A percentile compares a stretch with the other conserved stretches of the same genome.
Evolutionary conservation across 2,329 filamentous ascomycete genomes (phyloP).

Genomic region (Paraphoma sp.): DNA sequence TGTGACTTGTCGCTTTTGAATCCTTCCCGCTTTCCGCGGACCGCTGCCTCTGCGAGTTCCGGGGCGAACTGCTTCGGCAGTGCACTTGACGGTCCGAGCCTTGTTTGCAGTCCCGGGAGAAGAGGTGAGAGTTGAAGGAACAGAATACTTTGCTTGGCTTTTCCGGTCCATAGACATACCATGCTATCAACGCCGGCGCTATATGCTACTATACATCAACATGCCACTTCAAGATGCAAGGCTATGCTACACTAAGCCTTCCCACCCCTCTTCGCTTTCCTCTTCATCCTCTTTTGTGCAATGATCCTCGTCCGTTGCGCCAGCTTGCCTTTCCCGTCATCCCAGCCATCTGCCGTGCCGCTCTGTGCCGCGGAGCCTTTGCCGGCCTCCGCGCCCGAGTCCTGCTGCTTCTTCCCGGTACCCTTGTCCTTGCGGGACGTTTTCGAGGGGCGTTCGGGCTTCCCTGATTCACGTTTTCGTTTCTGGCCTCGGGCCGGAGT

Average conservation of each 20-base stretch:
- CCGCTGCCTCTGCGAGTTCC: no score
- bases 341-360: slow-evolving; percentile 6
- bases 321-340: slow-evolving; percentile 57
- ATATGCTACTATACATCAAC: background rate
- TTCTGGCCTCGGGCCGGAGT: slow-evolving; percentile 39
- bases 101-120: no score
- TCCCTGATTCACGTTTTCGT: slow-evolving; percentile 46
- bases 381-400: slow-evolving; percentile 27
- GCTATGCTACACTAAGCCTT: slow-evolving; percentile 48
- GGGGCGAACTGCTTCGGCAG: no score
- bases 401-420: slow-evolving; percentile 17
- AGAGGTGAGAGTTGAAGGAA: background rate
- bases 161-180: background rate
- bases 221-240: background rate
- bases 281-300: slow-evolving; percentile 79
- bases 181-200: background rate
- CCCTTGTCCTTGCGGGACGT: slow-evolving; percentile 18
- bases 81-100: background rate
- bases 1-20: background rate
- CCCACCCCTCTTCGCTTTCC: slow-evolving; percentile 64
- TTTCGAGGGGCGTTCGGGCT: slow-evolving; percentile 6
- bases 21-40: no score
- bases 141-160: background rate
- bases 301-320: slow-evolving; percentile 79
- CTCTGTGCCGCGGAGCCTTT: slow-evolving; percentile 3